phyloP scores from a whole-genome alignment of 2,329 filamentous ascomycete species.

The Tolypocladium endophyticum region DNA sequence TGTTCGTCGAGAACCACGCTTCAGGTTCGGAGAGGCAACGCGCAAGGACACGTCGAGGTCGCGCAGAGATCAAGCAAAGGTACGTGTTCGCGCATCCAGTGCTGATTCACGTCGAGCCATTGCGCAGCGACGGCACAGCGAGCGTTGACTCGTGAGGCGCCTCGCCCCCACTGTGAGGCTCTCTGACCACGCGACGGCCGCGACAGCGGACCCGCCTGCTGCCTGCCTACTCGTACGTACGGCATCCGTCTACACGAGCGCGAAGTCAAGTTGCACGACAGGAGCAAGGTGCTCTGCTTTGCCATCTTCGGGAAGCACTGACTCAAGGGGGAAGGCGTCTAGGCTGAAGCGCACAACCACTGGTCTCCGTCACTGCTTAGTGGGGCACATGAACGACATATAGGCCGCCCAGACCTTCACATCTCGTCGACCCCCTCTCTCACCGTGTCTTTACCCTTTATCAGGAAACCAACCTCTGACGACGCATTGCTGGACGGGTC shows the following conservation, averaged over 20 bases:
- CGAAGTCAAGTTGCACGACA: too few relatives aligned
- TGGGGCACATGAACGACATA: not conserved
- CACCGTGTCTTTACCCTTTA: not conserved
- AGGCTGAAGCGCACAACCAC: not conserved
- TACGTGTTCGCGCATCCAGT: not conserved
- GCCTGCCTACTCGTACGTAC: not conserved
- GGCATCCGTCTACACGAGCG: not conserved
- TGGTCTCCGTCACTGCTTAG: not conserved
- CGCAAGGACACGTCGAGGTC: not conserved
- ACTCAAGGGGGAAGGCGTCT: not conserved
- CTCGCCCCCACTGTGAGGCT: not conserved
- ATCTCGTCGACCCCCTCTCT: not conserved
- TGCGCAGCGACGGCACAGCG: too few relatives aligned
- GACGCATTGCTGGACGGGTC: not conserved
- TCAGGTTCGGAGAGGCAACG: too few relatives aligned
- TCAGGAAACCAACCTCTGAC: not conserved
- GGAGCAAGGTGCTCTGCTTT: not conserved
- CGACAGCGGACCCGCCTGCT: not conserved
- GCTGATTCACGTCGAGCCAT: not conserved
- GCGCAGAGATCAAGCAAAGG: not conserved
- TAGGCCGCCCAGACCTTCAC: not conserved
- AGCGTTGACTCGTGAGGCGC: too few relatives aligned
- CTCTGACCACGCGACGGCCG: not conserved
- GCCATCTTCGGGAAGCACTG: not conserved
- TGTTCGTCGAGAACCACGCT: not conserved